phyloP scores from a whole-genome alignment of 805 yeast species.

The Metschnikowia aberdeeniae region DNA sequence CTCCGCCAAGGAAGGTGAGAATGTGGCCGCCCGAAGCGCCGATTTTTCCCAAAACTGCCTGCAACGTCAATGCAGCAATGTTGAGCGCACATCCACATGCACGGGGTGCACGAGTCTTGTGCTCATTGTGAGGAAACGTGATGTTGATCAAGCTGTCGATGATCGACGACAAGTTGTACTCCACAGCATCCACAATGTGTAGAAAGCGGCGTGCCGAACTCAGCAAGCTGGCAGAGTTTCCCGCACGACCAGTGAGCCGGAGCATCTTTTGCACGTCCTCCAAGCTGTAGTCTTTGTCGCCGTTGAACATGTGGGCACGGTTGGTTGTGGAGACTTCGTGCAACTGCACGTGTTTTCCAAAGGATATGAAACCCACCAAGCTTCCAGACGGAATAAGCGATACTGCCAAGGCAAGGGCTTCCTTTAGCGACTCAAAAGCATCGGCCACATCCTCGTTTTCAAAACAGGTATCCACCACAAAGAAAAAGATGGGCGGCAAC shows the following conservation, averaged over 20 bases:
- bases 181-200: slow-evolving; percentile 46
- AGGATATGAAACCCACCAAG: slow-evolving; percentile 54
- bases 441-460: slow-evolving; percentile 47
- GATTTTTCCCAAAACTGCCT: slow-evolving; percentile 37
- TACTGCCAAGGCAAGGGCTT: slow-evolving; percentile 42
- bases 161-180: slow-evolving; percentile 46
- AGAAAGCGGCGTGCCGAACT: slow-evolving; percentile 32
- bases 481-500: slow-evolving; percentile 47
- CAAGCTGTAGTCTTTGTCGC: slow-evolving; percentile 46
- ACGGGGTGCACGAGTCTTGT: slow-evolving; percentile 47
- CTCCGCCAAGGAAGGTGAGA: slow-evolving; percentile 56
- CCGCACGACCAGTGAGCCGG: slow-evolving; percentile 36
- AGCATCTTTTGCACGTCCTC: slow-evolving; percentile 45
- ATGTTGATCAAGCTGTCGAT: slow-evolving; percentile 48
- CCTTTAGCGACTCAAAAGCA: slow-evolving; percentile 43
- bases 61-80: slow-evolving; percentile 39
- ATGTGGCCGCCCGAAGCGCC: slow-evolving; percentile 50
- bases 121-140: slow-evolving; percentile 41
- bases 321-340: slow-evolving; percentile 42
- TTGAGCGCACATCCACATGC: slow-evolving; percentile 60
- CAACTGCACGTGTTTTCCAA: slow-evolving; percentile 56
- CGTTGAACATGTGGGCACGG: slow-evolving; percentile 46
- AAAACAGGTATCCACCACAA: slow-evolving; percentile 55
- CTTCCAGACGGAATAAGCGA: slow-evolving; percentile 52
- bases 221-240: slow-evolving; percentile 7